phyloP scores from a whole-genome alignment of 163 green algal genomes.

The Chlorella variabilis region DNA sequence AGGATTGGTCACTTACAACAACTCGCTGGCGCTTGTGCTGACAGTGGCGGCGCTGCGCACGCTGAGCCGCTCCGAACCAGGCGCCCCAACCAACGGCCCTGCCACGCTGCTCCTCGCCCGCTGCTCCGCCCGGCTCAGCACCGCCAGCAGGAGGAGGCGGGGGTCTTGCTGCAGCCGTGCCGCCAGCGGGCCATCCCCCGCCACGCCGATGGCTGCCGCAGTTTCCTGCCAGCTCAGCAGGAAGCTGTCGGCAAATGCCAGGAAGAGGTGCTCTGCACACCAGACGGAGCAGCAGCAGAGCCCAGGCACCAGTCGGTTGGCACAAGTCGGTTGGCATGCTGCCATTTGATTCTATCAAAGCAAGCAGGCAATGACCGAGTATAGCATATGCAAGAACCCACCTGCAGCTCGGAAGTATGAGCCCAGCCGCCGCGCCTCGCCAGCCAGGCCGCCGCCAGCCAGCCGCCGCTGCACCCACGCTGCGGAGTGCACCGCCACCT shows the following conservation, averaged over 20 bases:
- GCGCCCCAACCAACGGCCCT: too few relatives aligned
- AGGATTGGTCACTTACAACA: too few relatives aligned
- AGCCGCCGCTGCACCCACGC: neutral
- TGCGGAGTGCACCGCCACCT: slow-evolving; percentile 5
- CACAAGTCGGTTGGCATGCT: too few relatives aligned
- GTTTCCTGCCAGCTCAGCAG: slow-evolving; percentile 1
- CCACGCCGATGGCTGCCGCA: neutral
- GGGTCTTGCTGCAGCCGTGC: neutral
- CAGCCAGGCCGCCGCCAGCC: neutral
- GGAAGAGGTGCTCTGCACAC: slow-evolving; percentile 26
- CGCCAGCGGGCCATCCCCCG: neutral
- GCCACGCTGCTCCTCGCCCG: too few relatives aligned
- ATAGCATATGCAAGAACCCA: neutral
- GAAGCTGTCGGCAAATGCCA: neutral
- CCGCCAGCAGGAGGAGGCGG: neutral
- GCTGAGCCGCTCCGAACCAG: too few relatives aligned
- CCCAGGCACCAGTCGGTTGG: too few relatives aligned
- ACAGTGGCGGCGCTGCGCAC: too few relatives aligned
- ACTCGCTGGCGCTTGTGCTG: too few relatives aligned
- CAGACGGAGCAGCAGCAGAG: neutral
- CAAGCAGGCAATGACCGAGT: neutral
- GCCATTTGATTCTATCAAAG: too few relatives aligned
- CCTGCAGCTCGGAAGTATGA: slow-evolving; percentile 10
- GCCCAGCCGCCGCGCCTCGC: neutral
- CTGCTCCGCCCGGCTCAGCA: slow-evolving; percentile 10